Evolutionary conservation across 805 yeast genomes (phyloP).

Genomic region (Groenewaldozyma salmanticensis): DNA sequence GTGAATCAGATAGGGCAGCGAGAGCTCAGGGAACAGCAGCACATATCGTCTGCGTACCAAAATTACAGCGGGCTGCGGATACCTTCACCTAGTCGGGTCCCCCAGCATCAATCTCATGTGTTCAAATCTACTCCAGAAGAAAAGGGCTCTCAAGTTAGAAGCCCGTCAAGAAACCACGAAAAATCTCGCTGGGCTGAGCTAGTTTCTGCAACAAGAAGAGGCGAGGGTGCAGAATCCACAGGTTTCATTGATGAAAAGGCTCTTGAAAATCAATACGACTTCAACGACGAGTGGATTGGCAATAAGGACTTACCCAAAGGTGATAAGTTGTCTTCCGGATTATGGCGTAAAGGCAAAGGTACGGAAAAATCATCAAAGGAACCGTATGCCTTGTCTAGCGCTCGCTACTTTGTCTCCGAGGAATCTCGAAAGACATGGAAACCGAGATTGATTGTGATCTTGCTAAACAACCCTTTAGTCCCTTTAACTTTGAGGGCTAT

Average conservation of each 20-base stretch:
- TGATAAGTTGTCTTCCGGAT: not conserved
- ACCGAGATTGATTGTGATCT: slow-evolving; percentile 47
- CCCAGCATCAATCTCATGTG: no score
- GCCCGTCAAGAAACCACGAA: no score
- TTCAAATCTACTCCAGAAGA: no score
- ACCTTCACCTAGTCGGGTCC: no score
- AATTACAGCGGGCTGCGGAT: no score
- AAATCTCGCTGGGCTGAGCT: slow-evolving; percentile 12
- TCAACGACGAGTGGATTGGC: slow-evolving; percentile 15
- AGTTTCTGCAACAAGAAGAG: slow-evolving; percentile 13
- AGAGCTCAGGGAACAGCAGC: not conserved
- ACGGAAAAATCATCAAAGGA: slow-evolving; percentile 3
- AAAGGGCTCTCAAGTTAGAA: no score
- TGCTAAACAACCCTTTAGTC: slow-evolving; percentile 68
- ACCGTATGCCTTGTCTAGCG: slow-evolving; percentile 11
- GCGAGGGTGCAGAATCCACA: slow-evolving; percentile 3
- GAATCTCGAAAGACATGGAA: slow-evolving; percentile 31
- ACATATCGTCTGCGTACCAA: no score
- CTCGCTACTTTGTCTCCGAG: slow-evolving; percentile 20
- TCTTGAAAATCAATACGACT: slow-evolving; percentile 13
- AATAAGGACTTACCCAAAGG: slow-evolving; percentile 1
- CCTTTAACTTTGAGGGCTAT: slow-evolving; percentile 66
- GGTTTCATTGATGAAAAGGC: slow-evolving; percentile 14
- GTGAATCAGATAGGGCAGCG: not conserved
- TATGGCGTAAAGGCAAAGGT: slow-evolving; percentile 1